These are phyloP conservation scores for Pichia norvegensis DNA, from an alignment of 1,139 yeast genomes.

Conservation along the genomic window DNA sequence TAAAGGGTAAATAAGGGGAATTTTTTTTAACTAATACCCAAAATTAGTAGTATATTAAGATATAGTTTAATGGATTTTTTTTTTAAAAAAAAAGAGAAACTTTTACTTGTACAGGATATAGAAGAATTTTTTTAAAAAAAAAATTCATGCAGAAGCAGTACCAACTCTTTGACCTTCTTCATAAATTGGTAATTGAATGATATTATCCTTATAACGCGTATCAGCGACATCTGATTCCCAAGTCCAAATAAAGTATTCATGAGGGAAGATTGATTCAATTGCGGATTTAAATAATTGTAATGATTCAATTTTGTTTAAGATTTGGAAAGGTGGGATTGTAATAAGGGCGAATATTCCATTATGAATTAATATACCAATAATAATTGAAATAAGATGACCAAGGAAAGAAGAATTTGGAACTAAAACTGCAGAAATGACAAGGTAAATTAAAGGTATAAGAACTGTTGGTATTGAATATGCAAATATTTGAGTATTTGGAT, in stretches of 20 bases:
- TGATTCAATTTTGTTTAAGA: slow-evolving; percentile 58
- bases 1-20: slow-evolving; percentile 26
- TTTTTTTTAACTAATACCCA: background rate
- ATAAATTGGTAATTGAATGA: slow-evolving; percentile 15
- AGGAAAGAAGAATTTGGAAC: slow-evolving; percentile 59
- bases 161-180: slow-evolving; percentile 1
- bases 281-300: slow-evolving; percentile 4
- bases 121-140: background rate
- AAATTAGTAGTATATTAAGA: too few relatives aligned
- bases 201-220: slow-evolving; percentile 10
- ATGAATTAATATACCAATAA: slow-evolving; percentile 49
- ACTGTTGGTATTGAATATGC: slow-evolving; percentile 48
- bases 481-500: slow-evolving; percentile 36
- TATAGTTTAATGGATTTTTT: too few relatives aligned
- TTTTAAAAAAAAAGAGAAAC: too few relatives aligned
- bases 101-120: too few relatives aligned
- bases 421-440: slow-evolving; percentile 43
- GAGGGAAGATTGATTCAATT: slow-evolving; percentile 8
- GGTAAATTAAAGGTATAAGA: slow-evolving; percentile 48
- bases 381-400: slow-evolving; percentile 57
- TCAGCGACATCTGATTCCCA: slow-evolving; percentile 20
- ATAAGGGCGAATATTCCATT: slow-evolving; percentile 48
- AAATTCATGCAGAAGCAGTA: background rate
- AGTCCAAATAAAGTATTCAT: slow-evolving; percentile 13
- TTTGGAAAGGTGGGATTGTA: slow-evolving; percentile 58